phyloP scores from a whole-genome alignment of 306 rosid genomes.

The Crataegus laevigata region DNA sequence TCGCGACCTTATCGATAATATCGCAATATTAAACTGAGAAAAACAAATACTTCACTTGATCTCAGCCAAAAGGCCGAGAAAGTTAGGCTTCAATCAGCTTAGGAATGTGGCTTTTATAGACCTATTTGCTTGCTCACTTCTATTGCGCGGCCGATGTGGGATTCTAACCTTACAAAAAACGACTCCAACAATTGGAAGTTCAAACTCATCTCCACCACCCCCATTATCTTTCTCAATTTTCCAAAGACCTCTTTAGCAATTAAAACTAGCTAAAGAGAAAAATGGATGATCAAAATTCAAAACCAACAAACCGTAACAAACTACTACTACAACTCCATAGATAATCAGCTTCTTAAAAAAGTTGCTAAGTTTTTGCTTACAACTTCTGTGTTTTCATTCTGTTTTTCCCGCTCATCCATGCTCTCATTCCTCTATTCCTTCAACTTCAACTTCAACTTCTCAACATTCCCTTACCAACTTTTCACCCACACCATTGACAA shows the following conservation, averaged over 20 bases:
- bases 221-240: background rate
- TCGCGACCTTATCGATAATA: no score
- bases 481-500: slow-evolving; percentile 70
- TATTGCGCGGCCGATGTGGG: no score
- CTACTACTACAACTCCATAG: slow-evolving; percentile 11
- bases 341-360: slow-evolving; percentile 33
- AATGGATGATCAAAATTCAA: slow-evolving; percentile 44
- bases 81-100: no score
- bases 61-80: no score
- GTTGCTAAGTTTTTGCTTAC: slow-evolving; percentile 41
- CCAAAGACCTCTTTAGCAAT: background rate
- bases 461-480: slow-evolving; percentile 44
- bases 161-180: no score
- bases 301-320: slow-evolving; percentile 17
- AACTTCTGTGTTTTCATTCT: slow-evolving; percentile 41
- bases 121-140: no score
- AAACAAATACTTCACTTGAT: no score
- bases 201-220: background rate
- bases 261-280: background rate
- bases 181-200: background rate
- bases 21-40: no score
- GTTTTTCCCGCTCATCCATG: slow-evolving; percentile 37
- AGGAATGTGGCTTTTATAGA: no score
- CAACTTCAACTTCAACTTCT: slow-evolving; percentile 40
- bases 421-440: slow-evolving; percentile 36